Percentiles rank a stretch among this genome's conserved stretches.
Evolutionary conservation across 257 asterid species (phyloP).

Genomic region (Thymus quinquecostatus): DNA sequence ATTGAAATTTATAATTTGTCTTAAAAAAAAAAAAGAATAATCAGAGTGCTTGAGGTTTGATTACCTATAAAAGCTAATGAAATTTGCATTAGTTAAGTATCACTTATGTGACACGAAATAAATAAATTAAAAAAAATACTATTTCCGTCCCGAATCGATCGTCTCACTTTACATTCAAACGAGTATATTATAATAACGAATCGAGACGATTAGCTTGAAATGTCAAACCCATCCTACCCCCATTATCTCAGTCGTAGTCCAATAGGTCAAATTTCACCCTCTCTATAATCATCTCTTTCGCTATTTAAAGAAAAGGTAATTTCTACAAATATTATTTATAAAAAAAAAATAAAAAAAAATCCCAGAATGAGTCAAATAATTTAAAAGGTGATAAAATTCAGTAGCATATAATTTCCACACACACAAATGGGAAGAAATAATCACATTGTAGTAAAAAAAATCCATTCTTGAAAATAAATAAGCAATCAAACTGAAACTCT

Average conservation of each 20-base stretch:
- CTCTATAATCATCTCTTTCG: neutral
- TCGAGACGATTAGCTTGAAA: too few species aligned
- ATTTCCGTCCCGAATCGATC: too few species aligned
- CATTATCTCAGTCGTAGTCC: neutral
- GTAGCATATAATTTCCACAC: constrained; percentile 29
- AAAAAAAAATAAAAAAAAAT: too few species aligned
- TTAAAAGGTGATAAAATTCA: constrained; percentile 2
- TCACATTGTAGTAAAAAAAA: constrained; percentile 1
- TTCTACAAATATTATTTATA: neutral
- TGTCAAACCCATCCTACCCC: neutral
- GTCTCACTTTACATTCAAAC: too few species aligned
- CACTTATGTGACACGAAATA: too few species aligned
- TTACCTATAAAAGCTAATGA: too few species aligned
- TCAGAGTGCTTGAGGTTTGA: too few species aligned
- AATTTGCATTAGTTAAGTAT: too few species aligned
- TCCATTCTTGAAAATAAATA: neutral
- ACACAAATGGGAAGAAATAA: neutral
- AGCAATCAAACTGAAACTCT: neutral
- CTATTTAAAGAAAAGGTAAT: neutral
- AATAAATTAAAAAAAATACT: too few species aligned
- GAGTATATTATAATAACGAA: too few species aligned
- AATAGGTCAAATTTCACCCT: neutral
- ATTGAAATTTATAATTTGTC: neutral
- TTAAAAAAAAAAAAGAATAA: too few species aligned
- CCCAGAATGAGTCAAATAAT: neutral